phyloP scores from a whole-genome alignment of 129 eudicot genomes.

The carrot (Daucus carota) region DH1_v3.0 NC_030383.2:7678001-7678500 shows the following conservation, averaged over 20 bases:
- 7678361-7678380: not conserved
- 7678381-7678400: not conserved
- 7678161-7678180: not conserved
- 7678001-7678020: not conserved
- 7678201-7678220: not conserved
- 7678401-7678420: not conserved
- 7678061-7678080: slow-evolving; percentile 35
- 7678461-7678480: not conserved
- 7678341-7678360: not conserved
- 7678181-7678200: not conserved
- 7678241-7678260: not conserved
- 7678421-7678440: not conserved
- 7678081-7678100: slow-evolving; percentile 4
- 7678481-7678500: not conserved
- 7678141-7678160: not conserved
- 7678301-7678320: not conserved
- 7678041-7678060: not conserved
- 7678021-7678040: not conserved
- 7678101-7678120: slow-evolving; percentile 8
- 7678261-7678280: not conserved
- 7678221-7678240: too few relatives aligned
- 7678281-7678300: not conserved
- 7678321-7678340: not conserved
- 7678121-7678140: slow-evolving; percentile 25
- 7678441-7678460: not conserved